Evolutionary conservation across 169 alveolate genomes (phyloP).

Genomic region (Sarcocystis neurona): DNA sequence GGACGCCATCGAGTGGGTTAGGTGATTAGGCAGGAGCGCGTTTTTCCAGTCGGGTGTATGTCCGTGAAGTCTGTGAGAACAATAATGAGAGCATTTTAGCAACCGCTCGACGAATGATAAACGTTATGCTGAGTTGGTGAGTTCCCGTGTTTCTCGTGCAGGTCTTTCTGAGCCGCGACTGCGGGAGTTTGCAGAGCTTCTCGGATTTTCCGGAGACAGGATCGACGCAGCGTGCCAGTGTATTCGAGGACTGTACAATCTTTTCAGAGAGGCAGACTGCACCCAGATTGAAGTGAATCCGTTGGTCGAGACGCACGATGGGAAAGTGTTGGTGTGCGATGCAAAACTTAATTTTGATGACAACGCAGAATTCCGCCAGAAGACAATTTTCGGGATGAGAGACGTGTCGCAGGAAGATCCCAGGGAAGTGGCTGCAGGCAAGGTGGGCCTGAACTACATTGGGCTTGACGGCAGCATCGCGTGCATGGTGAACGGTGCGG

Average conservation of each 20-base stretch:
- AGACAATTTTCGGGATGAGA: slow-evolving; percentile 68
- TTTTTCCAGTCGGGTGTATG: no score
- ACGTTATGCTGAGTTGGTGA: background rate
- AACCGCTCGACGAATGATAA: no score
- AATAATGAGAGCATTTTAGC: no score
- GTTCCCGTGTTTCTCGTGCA: background rate
- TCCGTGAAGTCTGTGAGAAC: no score
- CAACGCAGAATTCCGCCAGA: slow-evolving; percentile 94
- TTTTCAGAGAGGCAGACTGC: slow-evolving; percentile 89
- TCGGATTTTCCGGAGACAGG: slow-evolving; percentile 68
- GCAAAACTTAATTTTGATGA: slow-evolving; percentile 94
- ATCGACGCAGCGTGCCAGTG: slow-evolving; percentile 47
- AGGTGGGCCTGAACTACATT: slow-evolving; percentile 90
- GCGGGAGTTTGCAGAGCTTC: slow-evolving; percentile 65
- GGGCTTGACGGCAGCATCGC: slow-evolving; percentile 92
- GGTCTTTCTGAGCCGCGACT: slow-evolving; percentile 61
- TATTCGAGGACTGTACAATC: slow-evolving; percentile 71
- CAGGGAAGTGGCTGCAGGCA: slow-evolving; percentile 89
- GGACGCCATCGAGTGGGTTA: no score
- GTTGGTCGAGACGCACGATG: slow-evolving; percentile 85
- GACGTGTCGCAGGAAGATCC: slow-evolving; percentile 75
- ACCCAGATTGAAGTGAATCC: slow-evolving; percentile 95
- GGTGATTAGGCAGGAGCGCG: no score
- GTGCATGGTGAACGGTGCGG: slow-evolving; percentile 96
- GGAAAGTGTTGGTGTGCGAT: slow-evolving; percentile 90